Evolutionary conservation across 2,329 filamentous ascomycete species (phyloP), one percentile per base, ranked within the genome.

Genomic region (Colletotrichum camelliae): DNA sequence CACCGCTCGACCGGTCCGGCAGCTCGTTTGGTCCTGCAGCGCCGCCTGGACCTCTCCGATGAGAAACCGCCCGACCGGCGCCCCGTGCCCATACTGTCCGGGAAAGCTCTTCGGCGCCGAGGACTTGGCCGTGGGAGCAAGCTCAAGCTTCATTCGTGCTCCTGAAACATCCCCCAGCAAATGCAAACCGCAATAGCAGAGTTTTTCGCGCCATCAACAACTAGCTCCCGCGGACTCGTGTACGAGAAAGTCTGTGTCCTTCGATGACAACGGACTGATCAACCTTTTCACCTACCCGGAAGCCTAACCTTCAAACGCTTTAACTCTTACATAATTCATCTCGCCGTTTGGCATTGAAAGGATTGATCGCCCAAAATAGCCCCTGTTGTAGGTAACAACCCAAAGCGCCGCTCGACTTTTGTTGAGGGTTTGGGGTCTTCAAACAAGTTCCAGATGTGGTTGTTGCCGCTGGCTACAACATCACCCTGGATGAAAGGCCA

Each of bases 141-240:
- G 64, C 69, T 75, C 69, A 67, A 75, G 64, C 73, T 73, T 73
- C 62, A 12, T n/a, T 24, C 39, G n/a, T 68, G 39, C 69, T 72
- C 29, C 62, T 73, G 73, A 75, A 68, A 75, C 69, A 27, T n/a
- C 43, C 18, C 69, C 58, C 39, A 16, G 64, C 27, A 18, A 58
- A 67, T 29, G 69, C 18, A 66, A 67, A 64, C 61, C 33, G n/a
- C n/a, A 29, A 64, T 13, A 66, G 29, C 55, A 35, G n/a, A 61
- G 55, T 62, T 67, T 72, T 43, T 15, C 15, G 18, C 29, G 57
- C 61, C 55, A 58, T 39, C 21, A 27, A 24, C 18, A 27, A 24
- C 18, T 33, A 70, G 57, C 68, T 61, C 70, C 57, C 62, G 68
- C 69, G 62, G 39, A 67, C 29, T 31, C 68, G 55, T 39, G 37